Percentiles rank a stretch among this genome's conserved stretches.
Conservation (phyloP, 176 grass and related monocot species). For the Stipa capillata region DNA sequence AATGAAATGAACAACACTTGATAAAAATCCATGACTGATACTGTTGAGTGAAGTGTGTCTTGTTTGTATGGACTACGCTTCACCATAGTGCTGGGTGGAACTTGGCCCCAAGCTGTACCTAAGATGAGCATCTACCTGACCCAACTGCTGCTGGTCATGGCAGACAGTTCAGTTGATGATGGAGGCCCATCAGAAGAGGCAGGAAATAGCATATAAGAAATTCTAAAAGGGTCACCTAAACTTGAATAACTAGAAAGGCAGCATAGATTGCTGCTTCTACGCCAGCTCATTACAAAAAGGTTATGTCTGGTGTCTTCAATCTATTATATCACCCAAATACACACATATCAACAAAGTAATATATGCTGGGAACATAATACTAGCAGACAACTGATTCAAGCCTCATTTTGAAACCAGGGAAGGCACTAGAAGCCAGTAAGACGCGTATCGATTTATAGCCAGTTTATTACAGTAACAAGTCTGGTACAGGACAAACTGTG, state of each 20-base stretch:
- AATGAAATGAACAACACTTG: constrained; percentile 1
- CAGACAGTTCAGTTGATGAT: background rate
- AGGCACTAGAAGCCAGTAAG: constrained; percentile 2
- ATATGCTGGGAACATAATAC: background rate
- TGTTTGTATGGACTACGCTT: constrained; percentile 11
- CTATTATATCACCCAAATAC: background rate
- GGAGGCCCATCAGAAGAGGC: background rate
- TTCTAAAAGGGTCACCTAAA: background rate
- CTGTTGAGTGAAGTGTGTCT: background rate
- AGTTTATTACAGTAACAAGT: background rate
- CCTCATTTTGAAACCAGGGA: background rate
- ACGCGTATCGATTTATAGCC: background rate
- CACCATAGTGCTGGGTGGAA: background rate
- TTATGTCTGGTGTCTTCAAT: background rate
- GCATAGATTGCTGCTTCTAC: background rate
- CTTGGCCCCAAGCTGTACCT: background rate
- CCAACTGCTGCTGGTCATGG: background rate
- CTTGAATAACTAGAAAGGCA: background rate
- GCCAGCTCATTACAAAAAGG: background rate
- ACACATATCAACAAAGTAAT: background rate
- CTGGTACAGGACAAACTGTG: background rate
- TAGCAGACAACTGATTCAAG: background rate
- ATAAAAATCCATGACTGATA: background rate
- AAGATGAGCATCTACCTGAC: background rate
- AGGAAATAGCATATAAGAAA: background rate